These are phyloP conservation scores for Cryptosporidium ryanae DNA, from an alignment of 169 alveolate genomes.

Conservation along the genomic window DNA sequence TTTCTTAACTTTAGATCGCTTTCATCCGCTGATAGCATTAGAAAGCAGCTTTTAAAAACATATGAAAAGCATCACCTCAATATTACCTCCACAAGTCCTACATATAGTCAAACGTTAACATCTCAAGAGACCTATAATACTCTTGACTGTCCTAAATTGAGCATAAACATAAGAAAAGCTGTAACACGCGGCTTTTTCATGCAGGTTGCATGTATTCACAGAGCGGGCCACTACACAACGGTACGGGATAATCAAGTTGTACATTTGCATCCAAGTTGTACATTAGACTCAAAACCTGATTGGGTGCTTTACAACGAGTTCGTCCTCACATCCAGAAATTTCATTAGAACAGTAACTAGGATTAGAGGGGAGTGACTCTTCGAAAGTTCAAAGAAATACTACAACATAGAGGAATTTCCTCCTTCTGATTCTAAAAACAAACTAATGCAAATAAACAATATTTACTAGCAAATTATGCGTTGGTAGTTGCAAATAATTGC, in stretches of 20 bases:
- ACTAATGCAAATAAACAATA: slow-evolving; percentile 54
- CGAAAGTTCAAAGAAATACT: slow-evolving; percentile 90
- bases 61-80: slow-evolving; percentile 83
- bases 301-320: slow-evolving; percentile 97
- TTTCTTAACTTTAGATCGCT: slow-evolving; percentile 90
- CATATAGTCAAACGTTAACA: slow-evolving; percentile 30
- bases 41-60: slow-evolving; percentile 89
- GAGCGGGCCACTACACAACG: slow-evolving; percentile 93
- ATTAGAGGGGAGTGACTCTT: slow-evolving; percentile 92
- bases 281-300: slow-evolving; percentile 94
- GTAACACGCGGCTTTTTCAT: slow-evolving; percentile 93
- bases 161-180: slow-evolving; percentile 83
- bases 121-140: background rate
- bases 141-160: slow-evolving; percentile 56
- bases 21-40: slow-evolving; percentile 91
- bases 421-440: slow-evolving; percentile 84
- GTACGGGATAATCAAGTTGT: slow-evolving; percentile 96
- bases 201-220: slow-evolving; percentile 91
- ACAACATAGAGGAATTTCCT: slow-evolving; percentile 86
- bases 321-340: slow-evolving; percentile 96
- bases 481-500: no score
- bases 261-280: slow-evolving; percentile 97
- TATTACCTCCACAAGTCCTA: slow-evolving; percentile 71
- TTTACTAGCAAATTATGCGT: no score
- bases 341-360: slow-evolving; percentile 94